phyloP scores from a whole-genome alignment of 768 basidiomycete species.

The Rhodotorula toruloides region DNA sequence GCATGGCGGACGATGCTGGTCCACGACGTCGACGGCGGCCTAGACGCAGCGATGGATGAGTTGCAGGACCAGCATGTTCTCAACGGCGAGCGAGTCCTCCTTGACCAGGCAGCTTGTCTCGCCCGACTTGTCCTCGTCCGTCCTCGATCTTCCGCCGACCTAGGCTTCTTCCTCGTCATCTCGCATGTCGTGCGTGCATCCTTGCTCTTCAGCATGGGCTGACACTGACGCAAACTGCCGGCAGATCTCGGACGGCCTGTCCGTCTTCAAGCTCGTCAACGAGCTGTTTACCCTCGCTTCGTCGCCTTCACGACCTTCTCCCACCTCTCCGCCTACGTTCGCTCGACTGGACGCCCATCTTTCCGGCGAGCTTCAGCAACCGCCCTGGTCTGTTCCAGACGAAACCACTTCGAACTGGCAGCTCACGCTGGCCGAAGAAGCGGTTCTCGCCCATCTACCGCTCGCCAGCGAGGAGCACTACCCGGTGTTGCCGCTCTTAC shows the following conservation, averaged over 20 bases:
- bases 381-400: neutral
- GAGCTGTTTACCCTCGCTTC: constrained; percentile 4
- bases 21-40: neutral
- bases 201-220: too few species aligned
- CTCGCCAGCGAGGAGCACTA: constrained; percentile 25
- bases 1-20: neutral
- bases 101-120: constrained; percentile 2
- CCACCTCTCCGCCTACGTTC: neutral
- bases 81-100: constrained; percentile 12
- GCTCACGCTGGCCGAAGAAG: neutral
- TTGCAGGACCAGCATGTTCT: constrained; percentile 1
- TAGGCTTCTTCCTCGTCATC: constrained; percentile 23
- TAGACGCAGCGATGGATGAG: neutral
- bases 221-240: neutral
- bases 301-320: neutral
- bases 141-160: neutral
- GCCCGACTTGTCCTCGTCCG: constrained; percentile 7
- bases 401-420: neutral
- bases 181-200: constrained; percentile 16
- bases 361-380: neutral
- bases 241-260: constrained; percentile 25
- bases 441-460: neutral
- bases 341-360: neutral
- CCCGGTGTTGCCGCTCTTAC: neutral
- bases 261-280: constrained; percentile 16